Percentiles rank a stretch among this genome's conserved stretches.
phyloP scores from a whole-genome alignment of 208 protist species.

The Trypanosoma platydactyli region DNA sequence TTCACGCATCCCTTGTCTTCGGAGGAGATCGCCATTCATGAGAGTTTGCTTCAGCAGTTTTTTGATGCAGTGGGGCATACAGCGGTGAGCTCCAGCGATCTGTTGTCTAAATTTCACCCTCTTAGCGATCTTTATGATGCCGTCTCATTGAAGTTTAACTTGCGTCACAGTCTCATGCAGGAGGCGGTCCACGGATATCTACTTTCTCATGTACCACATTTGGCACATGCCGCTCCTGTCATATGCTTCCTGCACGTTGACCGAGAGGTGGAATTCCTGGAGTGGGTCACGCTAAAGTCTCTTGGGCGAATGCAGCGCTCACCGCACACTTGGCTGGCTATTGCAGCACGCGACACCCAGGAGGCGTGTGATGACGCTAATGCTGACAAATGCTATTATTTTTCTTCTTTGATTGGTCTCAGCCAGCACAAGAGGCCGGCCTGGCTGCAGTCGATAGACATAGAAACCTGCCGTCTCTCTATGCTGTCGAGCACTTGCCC shows the following conservation, averaged over 20 bases:
- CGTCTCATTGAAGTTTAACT: slow-evolving; percentile 12
- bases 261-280: slow-evolving; percentile 33
- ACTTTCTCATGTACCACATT: slow-evolving; percentile 10
- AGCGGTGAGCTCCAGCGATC: not conserved
- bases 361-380: not conserved
- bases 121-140: slow-evolving; percentile 3
- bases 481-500: not conserved
- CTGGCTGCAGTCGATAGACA: not conserved
- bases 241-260: slow-evolving; percentile 35
- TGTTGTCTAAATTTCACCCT: slow-evolving; percentile 2
- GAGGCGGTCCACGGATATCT: not conserved
- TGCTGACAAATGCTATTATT: not conserved
- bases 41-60: slow-evolving; percentile 18
- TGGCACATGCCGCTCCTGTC: slow-evolving; percentile 22
- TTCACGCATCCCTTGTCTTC: not conserved
- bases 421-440: slow-evolving; percentile 3
- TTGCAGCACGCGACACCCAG: not conserved
- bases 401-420: not conserved
- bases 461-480: not conserved
- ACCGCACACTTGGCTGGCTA: not conserved
- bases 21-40: slow-evolving; percentile 2
- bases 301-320: not conserved
- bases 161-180: not conserved
- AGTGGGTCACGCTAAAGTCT: slow-evolving; percentile 21
- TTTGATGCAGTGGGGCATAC: not conserved